These are phyloP conservation scores for Wickerhamiella azymoides DNA, from an alignment of 805 yeast genomes.

Conservation along the genomic window DNA sequence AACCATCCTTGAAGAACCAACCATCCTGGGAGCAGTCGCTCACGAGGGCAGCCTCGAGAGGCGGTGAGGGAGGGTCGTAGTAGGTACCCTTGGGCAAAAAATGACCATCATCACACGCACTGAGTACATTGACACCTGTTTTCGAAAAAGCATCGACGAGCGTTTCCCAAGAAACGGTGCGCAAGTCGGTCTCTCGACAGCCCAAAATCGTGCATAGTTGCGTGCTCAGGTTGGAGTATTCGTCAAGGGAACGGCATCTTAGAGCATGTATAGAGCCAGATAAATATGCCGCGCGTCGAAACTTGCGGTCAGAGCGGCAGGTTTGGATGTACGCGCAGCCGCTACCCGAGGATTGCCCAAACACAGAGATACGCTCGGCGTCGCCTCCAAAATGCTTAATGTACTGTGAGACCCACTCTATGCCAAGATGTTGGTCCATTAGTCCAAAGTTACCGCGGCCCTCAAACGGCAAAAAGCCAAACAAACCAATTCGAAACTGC, in stretches of 20 bases:
- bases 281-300: conserved; percentile 19
- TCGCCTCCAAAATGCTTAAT: conserved; percentile 37
- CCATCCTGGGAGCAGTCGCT: conserved; percentile 23
- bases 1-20: conserved; percentile 14
- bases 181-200: conserved; percentile 15
- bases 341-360: conserved; percentile 38
- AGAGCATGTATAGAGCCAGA: conserved; percentile 16
- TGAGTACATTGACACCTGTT: conserved; percentile 17
- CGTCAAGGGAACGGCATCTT: conserved; percentile 10
- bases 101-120: conserved; percentile 20
- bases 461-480: conserved; percentile 30
- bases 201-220: conserved; percentile 11
- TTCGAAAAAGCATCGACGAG: conserved; percentile 19
- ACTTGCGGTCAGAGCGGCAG: conserved; percentile 12
- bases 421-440: conserved; percentile 35
- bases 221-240: conserved; percentile 14
- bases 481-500: conserved; percentile 28
- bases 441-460: conserved; percentile 30
- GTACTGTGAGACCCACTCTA: conserved; percentile 34
- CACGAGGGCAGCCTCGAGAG: conserved; percentile 14
- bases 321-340: conserved; percentile 26
- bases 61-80: neutral
- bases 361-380: conserved; percentile 29
- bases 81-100: conserved; percentile 17
- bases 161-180: conserved; percentile 14